phyloP scores from a whole-genome alignment of 768 basidiomycete species.

The Auriscalpium vulgare region DNA sequence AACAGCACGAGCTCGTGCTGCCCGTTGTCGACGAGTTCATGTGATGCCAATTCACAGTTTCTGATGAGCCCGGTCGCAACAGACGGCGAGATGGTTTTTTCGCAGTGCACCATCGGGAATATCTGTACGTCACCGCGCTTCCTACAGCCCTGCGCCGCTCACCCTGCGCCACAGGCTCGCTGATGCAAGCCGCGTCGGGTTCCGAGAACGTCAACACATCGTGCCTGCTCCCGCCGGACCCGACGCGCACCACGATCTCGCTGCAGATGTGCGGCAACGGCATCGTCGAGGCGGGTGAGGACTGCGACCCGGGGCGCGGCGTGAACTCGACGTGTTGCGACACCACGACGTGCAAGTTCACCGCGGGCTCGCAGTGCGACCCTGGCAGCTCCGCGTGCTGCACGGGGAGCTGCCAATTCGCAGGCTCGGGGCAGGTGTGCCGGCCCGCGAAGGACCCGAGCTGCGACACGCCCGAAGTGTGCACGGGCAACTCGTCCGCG shows the following conservation, averaged over 20 bases:
- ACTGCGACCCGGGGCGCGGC: slow-evolving; percentile 75
- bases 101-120: slow-evolving; percentile 75
- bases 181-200: slow-evolving; percentile 43
- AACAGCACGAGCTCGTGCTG: slow-evolving; percentile 48
- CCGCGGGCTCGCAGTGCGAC: slow-evolving; percentile 64
- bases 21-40: slow-evolving; percentile 50
- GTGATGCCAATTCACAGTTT: slow-evolving; percentile 58
- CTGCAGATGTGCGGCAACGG: slow-evolving; percentile 79
- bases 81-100: slow-evolving; percentile 59
- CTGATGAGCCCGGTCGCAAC: slow-evolving; percentile 82
- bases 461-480: slow-evolving; percentile 70
- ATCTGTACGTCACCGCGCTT: slow-evolving; percentile 47
- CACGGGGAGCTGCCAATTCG: slow-evolving; percentile 58
- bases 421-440: slow-evolving; percentile 61
- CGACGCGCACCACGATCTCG: slow-evolving; percentile 42
- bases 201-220: slow-evolving; percentile 42
- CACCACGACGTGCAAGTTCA: slow-evolving; percentile 67
- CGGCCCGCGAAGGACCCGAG: slow-evolving; percentile 52
- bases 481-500: slow-evolving; percentile 63
- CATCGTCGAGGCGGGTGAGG: slow-evolving; percentile 75
- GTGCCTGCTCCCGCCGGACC: slow-evolving; percentile 51
- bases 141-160: slow-evolving; percentile 1
- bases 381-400: slow-evolving; percentile 73
- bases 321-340: slow-evolving; percentile 66
- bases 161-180: slow-evolving; percentile 38